Evolutionary conservation across 208 protist genomes (phyloP).

Genomic region (Chromosphaera perkinsii): DNA sequence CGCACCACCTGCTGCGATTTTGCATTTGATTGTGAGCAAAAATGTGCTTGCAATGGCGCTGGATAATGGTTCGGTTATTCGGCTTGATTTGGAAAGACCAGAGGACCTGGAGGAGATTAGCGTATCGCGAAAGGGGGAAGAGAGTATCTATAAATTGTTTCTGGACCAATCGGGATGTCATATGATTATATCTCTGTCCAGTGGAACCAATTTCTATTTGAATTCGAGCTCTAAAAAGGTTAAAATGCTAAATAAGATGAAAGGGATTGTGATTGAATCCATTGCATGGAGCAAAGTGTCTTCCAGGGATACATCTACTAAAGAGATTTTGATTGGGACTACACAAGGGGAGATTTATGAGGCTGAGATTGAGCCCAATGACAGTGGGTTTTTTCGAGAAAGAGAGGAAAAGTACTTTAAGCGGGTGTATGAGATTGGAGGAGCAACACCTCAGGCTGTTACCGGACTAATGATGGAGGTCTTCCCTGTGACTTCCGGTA

Average conservation of each 20-base stretch:
- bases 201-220: slow-evolving; percentile 65
- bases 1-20: no score
- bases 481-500: slow-evolving; percentile 27
- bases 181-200: slow-evolving; percentile 58
- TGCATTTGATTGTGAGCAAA: no score
- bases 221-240: slow-evolving; percentile 44
- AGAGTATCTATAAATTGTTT: slow-evolving; percentile 58
- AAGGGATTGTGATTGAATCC: slow-evolving; percentile 53
- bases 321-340: slow-evolving; percentile 56
- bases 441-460: slow-evolving; percentile 39
- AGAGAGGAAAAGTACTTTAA: slow-evolving; percentile 37
- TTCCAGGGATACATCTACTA: slow-evolving; percentile 19
- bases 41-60: slow-evolving; percentile 41
- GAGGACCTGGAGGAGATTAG: slow-evolving; percentile 23
- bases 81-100: slow-evolving; percentile 39
- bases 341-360: slow-evolving; percentile 58
- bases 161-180: slow-evolving; percentile 60
- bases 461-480: slow-evolving; percentile 54
- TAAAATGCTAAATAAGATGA: slow-evolving; percentile 48
- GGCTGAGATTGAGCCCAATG: slow-evolving; percentile 42
- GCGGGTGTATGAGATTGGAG: slow-evolving; percentile 21
- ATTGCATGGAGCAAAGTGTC: slow-evolving; percentile 54
- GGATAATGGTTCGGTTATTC: slow-evolving; percentile 19
- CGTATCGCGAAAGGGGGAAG: background rate
- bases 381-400: slow-evolving; percentile 21